Conservation (phyloP, 2,329 filamentous ascomycete genomes). For the Trichoderma lentiforme region DNA sequence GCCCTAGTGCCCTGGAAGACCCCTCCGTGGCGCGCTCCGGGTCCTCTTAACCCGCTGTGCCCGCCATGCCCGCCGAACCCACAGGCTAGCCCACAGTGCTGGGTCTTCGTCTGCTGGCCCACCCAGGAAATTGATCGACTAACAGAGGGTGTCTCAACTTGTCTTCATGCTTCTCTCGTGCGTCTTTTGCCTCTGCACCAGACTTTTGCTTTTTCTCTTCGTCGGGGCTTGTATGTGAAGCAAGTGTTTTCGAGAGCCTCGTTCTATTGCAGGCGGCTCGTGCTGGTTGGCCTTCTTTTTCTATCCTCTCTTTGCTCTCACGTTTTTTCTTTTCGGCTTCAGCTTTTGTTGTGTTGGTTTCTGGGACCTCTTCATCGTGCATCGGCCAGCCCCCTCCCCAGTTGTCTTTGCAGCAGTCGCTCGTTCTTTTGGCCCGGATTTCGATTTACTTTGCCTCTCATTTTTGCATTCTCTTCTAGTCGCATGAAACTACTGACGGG, state of each 20-base stretch:
- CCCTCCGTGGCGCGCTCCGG: conserved; percentile 6
- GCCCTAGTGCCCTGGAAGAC: not conserved
- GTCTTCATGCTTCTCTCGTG: conserved; percentile 5
- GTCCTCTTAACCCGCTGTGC: conserved; percentile 4
- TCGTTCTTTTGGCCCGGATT: not conserved
- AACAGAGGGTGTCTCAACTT: not conserved
- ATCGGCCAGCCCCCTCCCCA: not conserved
- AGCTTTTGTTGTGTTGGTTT: not conserved
- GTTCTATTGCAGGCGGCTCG: not conserved
- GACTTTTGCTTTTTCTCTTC: not conserved
- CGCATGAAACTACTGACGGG: not conserved
- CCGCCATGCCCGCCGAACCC: conserved; percentile 4
- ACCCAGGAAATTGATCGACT: conserved; percentile 18
- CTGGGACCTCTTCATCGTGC: not conserved
- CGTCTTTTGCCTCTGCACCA: not conserved
- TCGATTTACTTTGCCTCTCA: not conserved
- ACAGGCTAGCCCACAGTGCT: conserved; percentile 10
- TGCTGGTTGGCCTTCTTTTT: not conserved
- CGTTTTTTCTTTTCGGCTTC: not conserved
- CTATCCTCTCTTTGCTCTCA: not conserved
- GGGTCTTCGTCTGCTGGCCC: conserved; percentile 9
- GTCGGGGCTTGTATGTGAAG: not conserved
- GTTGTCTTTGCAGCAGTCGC: not conserved
- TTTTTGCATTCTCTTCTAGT: not conserved
- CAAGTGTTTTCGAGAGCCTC: not conserved